Evolutionary conservation across 495 filamentous ascomycete genomes (phyloP).

Genomic region (Ramalina peruviana): DNA sequence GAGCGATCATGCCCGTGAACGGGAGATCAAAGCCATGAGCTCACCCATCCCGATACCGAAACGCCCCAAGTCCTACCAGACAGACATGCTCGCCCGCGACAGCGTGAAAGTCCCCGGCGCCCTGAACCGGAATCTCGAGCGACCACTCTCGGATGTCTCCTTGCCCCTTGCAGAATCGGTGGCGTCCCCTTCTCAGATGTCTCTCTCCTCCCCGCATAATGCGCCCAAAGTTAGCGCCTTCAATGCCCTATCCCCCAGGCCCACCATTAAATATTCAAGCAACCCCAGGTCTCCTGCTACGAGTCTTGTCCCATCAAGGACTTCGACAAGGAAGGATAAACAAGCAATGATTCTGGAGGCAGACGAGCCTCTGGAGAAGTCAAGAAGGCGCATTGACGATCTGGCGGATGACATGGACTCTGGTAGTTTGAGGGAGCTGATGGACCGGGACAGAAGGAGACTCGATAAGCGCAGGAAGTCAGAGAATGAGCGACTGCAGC

Average conservation of each 20-base stretch:
- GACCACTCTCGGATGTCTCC: slow-evolving; percentile 58
- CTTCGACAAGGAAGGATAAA: slow-evolving; percentile 28
- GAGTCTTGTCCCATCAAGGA: slow-evolving; percentile 24
- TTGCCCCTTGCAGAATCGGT: slow-evolving; percentile 59
- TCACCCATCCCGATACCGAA: slow-evolving; percentile 51
- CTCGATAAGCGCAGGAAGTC: slow-evolving; percentile 56
- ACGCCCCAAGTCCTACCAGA: slow-evolving; percentile 39
- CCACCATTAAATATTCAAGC: slow-evolving; percentile 59
- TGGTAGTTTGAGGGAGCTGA: slow-evolving; percentile 60
- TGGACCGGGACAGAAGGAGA: slow-evolving; percentile 73
- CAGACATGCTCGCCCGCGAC: slow-evolving; percentile 46
- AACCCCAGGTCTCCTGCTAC: slow-evolving; percentile 36
- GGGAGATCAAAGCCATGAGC: slow-evolving; percentile 75
- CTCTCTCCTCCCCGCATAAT: slow-evolving; percentile 52
- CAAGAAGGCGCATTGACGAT: slow-evolving; percentile 61
- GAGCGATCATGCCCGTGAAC: slow-evolving; percentile 60
- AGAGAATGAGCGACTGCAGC: slow-evolving; percentile 56
- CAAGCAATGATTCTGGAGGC: slow-evolving; percentile 45
- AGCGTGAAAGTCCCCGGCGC: slow-evolving; percentile 46
- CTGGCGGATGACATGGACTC: slow-evolving; percentile 72
- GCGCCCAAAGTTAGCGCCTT: slow-evolving; percentile 64
- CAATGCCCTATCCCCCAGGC: slow-evolving; percentile 63
- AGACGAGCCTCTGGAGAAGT: slow-evolving; percentile 33
- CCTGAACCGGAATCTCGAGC: slow-evolving; percentile 43
- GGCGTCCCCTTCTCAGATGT: slow-evolving; percentile 46